A percentile compares a stretch with the other conserved stretches of the same genome.
phyloP scores from a whole-genome alignment of 495 filamentous ascomycete genomes.

The Delitschia confertaspora region DNA sequence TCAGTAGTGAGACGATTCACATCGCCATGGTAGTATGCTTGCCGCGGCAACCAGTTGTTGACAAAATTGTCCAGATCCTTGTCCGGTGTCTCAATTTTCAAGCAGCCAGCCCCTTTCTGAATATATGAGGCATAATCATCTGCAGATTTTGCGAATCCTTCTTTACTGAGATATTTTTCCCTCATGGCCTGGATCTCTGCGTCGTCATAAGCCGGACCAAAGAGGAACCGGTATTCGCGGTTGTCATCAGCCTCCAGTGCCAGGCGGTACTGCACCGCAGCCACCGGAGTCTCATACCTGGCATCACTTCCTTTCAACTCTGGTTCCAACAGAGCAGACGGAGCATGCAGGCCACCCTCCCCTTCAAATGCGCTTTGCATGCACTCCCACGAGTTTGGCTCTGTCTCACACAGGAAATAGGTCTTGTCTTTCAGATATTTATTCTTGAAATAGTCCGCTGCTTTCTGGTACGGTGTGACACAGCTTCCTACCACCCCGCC shows the following conservation, averaged over 20 bases:
- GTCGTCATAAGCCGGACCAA: conserved; percentile 46
- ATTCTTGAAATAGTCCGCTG: conserved; percentile 48
- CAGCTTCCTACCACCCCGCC: conserved; percentile 42
- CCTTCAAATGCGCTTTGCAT: conserved; percentile 46
- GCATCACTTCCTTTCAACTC: conserved; percentile 40
- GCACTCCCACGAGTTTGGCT: conserved; percentile 44
- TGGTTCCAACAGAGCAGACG: conserved; percentile 35
- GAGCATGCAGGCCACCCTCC: conserved; percentile 48
- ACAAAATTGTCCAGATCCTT: conserved; percentile 50
- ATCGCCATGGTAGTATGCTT: conserved; percentile 50
- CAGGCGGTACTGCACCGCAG: conserved; percentile 45
- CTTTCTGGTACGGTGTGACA: conserved; percentile 49
- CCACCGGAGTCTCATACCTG: conserved; percentile 47
- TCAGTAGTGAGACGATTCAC: conserved; percentile 51
- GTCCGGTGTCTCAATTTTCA: conserved; percentile 46
- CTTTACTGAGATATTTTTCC: conserved; percentile 42
- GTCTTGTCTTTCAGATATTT: conserved; percentile 50
- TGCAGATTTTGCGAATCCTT: conserved; percentile 39
- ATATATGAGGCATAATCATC: conserved; percentile 44
- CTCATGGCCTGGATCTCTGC: conserved; percentile 42
- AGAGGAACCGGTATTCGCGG: conserved; percentile 45
- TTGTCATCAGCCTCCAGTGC: conserved; percentile 36
- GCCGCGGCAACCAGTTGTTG: conserved; percentile 50
- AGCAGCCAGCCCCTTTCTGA: conserved; percentile 41
- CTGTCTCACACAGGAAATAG: conserved; percentile 47